Conservation (phyloP, 163 green algal genomes). For the Chlamydomonas reinhardtii region DNA sequence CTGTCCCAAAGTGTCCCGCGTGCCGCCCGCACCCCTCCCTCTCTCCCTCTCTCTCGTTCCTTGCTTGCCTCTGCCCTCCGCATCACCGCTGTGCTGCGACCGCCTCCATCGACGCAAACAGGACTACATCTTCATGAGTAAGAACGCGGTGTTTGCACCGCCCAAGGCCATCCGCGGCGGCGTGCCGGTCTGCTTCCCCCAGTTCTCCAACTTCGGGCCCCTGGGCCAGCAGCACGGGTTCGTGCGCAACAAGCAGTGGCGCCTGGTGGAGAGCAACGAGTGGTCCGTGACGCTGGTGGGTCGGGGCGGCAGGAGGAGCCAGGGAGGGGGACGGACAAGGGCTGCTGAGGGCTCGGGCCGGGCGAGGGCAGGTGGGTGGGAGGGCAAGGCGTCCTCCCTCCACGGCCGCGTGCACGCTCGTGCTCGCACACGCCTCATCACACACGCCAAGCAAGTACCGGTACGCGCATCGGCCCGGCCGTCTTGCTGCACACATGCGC, state of each 20-base stretch:
- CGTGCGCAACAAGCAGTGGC: conserved; percentile 85
- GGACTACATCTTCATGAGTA: conserved; percentile 81
- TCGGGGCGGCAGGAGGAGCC: background rate
- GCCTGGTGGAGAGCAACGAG: conserved; percentile 35
- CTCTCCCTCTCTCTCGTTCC: no score
- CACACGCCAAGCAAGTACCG: no score
- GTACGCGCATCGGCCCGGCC: no score
- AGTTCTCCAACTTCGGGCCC: conserved; percentile 84
- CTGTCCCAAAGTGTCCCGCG: no score
- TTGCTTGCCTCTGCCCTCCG: background rate
- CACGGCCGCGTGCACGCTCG: no score
- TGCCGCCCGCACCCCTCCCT: no score
- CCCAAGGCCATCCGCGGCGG: conserved; percentile 90
- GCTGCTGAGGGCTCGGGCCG: background rate
- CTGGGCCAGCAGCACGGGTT: conserved; percentile 91
- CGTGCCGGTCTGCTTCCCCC: conserved; percentile 85
- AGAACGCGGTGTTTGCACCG: conserved; percentile 86
- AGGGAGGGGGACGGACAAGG: background rate
- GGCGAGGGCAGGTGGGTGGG: background rate
- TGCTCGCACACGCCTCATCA: no score
- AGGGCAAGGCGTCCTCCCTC: no score
- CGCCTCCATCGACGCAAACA: conserved; percentile 23
- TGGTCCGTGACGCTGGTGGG: conserved; percentile 62
- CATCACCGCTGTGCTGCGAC: background rate
- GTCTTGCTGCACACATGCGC: no score